phyloP scores from a whole-genome alignment of 352 stramenopile species.

The Blastocystis sp. region DNA sequence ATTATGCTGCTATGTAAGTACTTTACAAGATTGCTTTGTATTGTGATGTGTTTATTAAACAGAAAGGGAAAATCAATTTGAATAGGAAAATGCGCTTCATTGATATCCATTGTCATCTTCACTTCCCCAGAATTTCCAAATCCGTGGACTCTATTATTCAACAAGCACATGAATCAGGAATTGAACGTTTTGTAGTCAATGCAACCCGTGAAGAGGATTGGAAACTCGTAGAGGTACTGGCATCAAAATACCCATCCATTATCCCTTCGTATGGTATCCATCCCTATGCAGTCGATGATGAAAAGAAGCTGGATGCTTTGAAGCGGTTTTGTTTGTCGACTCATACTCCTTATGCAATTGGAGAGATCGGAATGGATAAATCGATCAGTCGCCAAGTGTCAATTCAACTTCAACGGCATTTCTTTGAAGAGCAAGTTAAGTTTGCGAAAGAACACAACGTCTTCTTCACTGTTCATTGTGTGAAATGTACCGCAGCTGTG shows the following conservation, averaged over 20 bases:
- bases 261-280: constrained; percentile 30
- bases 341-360: not conserved
- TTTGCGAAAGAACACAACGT: not conserved
- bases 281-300: not conserved
- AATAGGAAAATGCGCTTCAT: constrained; percentile 38
- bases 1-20: constrained; percentile 62
- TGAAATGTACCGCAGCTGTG: not conserved
- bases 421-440: constrained; percentile 1
- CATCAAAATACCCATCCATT: not conserved
- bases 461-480: constrained; percentile 25
- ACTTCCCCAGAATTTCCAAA: not conserved
- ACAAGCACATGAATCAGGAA: not conserved
- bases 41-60: not conserved
- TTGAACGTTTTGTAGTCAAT: constrained; percentile 19
- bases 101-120: constrained; percentile 37
- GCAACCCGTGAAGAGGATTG: not conserved
- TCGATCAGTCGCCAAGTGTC: not conserved
- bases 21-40: not conserved
- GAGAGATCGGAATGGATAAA: constrained; percentile 54
- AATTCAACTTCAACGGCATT: not conserved
- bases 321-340: not conserved
- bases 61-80: not conserved
- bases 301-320: not conserved
- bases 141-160: not conserved
- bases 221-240: not conserved